Percentiles rank a stretch among this genome's conserved stretches.
Evolutionary conservation across 2,329 filamentous ascomycete species (phyloP).

Genomic region (Fusarium setosum): DNA sequence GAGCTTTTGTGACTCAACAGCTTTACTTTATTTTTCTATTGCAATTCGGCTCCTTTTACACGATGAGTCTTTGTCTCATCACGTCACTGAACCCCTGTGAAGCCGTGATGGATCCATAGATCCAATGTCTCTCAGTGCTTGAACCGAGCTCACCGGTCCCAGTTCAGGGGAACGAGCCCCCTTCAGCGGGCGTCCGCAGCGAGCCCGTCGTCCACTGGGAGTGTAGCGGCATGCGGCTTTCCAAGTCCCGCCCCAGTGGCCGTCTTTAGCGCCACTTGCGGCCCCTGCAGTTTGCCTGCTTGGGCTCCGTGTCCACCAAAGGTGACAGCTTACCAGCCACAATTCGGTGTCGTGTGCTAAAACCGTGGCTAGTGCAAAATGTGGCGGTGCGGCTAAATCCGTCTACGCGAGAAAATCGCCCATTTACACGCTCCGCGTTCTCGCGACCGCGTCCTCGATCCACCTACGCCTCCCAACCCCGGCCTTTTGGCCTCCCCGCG

Average conservation of each 20-base stretch:
- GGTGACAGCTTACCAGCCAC: slow-evolving; percentile 15
- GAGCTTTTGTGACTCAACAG: slow-evolving; percentile 1
- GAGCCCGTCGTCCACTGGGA: neutral
- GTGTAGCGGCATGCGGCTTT: neutral
- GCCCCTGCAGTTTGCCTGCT: slow-evolving; percentile 6
- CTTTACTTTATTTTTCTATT: neutral
- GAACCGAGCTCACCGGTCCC: neutral
- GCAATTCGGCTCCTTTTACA: neutral
- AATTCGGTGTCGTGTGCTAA: slow-evolving; percentile 4
- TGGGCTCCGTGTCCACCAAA: too few relatives aligned
- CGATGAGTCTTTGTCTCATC: slow-evolving; percentile 8
- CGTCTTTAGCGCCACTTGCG: slow-evolving; percentile 22
- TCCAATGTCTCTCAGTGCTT: slow-evolving; percentile 11
- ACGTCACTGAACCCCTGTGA: slow-evolving; percentile 33
- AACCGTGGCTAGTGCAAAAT: slow-evolving; percentile 5
- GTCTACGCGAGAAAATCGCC: slow-evolving; percentile 40
- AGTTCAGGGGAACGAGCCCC: neutral
- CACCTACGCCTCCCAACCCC: slow-evolving; percentile 40
- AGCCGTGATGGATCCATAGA: slow-evolving; percentile 26
- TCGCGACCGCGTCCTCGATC: slow-evolving; percentile 39
- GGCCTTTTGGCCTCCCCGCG: slow-evolving; percentile 34
- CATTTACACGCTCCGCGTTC: slow-evolving; percentile 45
- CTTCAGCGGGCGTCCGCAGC: neutral
- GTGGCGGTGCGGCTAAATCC: slow-evolving; percentile 14
- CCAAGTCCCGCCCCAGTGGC: too few relatives aligned